Conservation (phyloP, 176 grass and related monocot genomes). For the Dactylis glomerata region DNA sequence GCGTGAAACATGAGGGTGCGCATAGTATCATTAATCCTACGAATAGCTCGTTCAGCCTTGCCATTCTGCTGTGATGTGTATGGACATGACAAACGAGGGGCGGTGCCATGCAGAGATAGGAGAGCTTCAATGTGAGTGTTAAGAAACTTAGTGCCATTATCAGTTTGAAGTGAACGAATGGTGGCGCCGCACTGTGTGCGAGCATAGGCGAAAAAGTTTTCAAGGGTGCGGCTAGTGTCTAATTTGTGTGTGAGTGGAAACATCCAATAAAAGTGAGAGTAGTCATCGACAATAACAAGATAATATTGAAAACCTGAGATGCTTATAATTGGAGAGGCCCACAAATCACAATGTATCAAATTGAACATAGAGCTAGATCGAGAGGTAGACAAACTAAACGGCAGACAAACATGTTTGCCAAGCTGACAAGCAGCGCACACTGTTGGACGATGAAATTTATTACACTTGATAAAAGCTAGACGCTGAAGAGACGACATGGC, state of each 20-base stretch:
- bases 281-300: neutral
- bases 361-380: neutral
- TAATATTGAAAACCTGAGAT: neutral
- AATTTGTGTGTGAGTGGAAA: neutral
- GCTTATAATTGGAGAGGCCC: neutral
- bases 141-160: no score
- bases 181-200: neutral
- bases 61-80: no score
- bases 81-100: no score
- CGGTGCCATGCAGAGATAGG: no score
- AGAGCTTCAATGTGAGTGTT: no score
- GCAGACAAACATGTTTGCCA: neutral
- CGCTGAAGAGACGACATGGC: no score
- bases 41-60: no score
- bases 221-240: rapidly evolving
- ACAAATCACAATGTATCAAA: neutral
- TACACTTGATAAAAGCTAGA: no score
- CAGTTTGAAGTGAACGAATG: neutral
- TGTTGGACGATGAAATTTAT: no score
- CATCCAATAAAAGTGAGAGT: neutral
- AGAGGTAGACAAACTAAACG: neutral
- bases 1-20: no score
- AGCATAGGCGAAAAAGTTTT: neutral
- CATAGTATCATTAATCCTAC: no score
- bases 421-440: neutral